Conservation (phyloP, 495 filamentous ascomycete genomes). For the Chaetomidium leptoderma region DNA sequence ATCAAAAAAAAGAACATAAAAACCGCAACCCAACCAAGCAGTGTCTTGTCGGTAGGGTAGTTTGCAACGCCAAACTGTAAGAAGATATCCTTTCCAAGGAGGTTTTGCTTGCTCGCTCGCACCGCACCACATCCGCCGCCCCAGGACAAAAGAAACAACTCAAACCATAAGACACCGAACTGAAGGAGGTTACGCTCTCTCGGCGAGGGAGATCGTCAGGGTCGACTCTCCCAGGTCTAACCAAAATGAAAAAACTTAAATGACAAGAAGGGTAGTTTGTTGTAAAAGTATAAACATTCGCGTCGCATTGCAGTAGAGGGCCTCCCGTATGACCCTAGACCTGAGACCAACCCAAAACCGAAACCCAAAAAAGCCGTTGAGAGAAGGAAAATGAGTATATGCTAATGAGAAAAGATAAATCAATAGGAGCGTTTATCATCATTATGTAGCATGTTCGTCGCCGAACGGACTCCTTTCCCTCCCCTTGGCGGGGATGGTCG, state of each 20-base stretch:
- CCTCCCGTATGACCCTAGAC: background rate
- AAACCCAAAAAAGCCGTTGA: background rate
- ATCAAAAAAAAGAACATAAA: too few relatives aligned
- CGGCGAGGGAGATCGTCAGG: too few relatives aligned
- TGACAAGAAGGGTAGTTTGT: background rate
- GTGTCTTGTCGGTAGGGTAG: too few relatives aligned
- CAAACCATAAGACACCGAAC: too few relatives aligned
- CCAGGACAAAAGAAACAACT: too few relatives aligned
- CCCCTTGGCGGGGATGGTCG: conserved; percentile 27
- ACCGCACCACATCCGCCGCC: too few relatives aligned
- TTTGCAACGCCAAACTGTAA: too few relatives aligned
- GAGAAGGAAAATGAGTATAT: conserved; percentile 1
- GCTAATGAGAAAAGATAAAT: background rate
- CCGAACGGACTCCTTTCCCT: conserved; percentile 51
- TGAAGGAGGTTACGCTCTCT: too few relatives aligned
- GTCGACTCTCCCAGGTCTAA: too few relatives aligned
- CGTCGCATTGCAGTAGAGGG: background rate
- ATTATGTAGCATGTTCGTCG: conserved; percentile 50
- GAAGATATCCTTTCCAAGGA: too few relatives aligned
- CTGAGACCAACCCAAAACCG: background rate
- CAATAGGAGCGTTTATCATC: background rate
- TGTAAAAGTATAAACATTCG: background rate
- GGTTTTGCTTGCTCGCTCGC: too few relatives aligned
- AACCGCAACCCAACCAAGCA: too few relatives aligned
- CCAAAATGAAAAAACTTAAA: background rate